Base-by-base conservation (phyloP, 129 eudicot species). In the Flaveria bidentis region DNA sequence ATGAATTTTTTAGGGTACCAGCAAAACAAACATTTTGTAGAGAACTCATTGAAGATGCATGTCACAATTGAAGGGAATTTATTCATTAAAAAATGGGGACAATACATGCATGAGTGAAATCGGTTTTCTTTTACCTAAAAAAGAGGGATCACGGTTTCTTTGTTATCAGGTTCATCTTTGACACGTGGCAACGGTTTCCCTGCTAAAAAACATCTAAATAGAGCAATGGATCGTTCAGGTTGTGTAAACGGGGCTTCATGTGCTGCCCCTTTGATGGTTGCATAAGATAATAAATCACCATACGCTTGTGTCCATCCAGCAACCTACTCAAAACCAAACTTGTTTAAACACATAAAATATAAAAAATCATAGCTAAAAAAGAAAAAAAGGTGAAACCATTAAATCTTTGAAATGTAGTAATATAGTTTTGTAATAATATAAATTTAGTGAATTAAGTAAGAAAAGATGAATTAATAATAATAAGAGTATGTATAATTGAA, bases 251-350 rank as follows among this genome's bases (percentile, higher is more conserved):
- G 94, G 62, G 94, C 97, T 76, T 88, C 93, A 39, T 91, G 97
- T 11, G 97, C 70, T 25, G 97, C 97, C 73, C 94, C 97, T 84
- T 91, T 75, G 36, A 91, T 86, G 28, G 94, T 91, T 26, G 97
- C 97, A 70, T 74, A 91, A 9, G 89, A 63, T 57, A 91, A 72
- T 7, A 62, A 58, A 36, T 91, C 91, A 15, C 94, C 91, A 71
- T 88, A 88, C 13, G 79, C 94, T 81, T 91, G 97, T 36, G 88
- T 88, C 97, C 97, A 91, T 47, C 97, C 97, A 71, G 80, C 97
- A 79, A 86, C 94, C 97, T 91, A 76, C 74, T 25, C 50, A 69
- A 51, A 42, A 11, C 42, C 68, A 22, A 23, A 58, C 36, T 58
- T 3, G 28, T 61, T 61, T 61, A 61, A 61, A 4, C 18, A n/a